phyloP scores from a whole-genome alignment of 495 filamentous ascomycete genomes.

The Podospora australis region DNA sequence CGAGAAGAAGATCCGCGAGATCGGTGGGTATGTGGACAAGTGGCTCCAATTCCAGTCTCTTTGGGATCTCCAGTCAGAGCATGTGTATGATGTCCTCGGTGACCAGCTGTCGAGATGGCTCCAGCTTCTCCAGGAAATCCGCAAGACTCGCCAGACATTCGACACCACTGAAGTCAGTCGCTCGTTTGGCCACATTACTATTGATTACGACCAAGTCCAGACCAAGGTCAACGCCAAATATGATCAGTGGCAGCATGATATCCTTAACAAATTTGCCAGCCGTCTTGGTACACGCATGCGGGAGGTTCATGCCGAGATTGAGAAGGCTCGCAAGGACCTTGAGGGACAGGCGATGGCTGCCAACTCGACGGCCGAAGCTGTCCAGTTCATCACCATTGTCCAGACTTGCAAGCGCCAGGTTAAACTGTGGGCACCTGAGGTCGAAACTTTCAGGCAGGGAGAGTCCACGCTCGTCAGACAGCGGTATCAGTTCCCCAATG shows the following conservation, averaged over 20 bases:
- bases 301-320: constrained; percentile 81
- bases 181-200: constrained; percentile 84
- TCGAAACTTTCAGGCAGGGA: constrained; percentile 90
- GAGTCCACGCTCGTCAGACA: constrained; percentile 84
- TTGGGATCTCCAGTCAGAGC: constrained; percentile 94
- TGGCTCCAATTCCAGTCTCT: constrained; percentile 98
- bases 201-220: constrained; percentile 98
- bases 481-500: constrained; percentile 82
- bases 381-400: constrained; percentile 96
- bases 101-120: constrained; percentile 90
- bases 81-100: constrained; percentile 86
- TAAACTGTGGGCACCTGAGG: constrained; percentile 87
- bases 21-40: constrained; percentile 82
- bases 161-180: constrained; percentile 89
- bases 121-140: constrained; percentile 88
- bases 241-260: constrained; percentile 99
- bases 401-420: constrained; percentile 92
- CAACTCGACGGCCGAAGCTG: constrained; percentile 89
- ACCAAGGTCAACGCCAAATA: constrained; percentile 97
- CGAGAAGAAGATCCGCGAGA: constrained; percentile 68
- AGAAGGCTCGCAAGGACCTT: constrained; percentile 77
- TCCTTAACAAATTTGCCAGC: constrained; percentile 81
- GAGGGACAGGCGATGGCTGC: constrained; percentile 87
- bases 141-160: constrained; percentile 87
- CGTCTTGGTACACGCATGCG: constrained; percentile 85